Evolutionary conservation across 2,329 filamentous ascomycete genomes (phyloP).

Genomic region (Botrytis tulipae): DNA sequence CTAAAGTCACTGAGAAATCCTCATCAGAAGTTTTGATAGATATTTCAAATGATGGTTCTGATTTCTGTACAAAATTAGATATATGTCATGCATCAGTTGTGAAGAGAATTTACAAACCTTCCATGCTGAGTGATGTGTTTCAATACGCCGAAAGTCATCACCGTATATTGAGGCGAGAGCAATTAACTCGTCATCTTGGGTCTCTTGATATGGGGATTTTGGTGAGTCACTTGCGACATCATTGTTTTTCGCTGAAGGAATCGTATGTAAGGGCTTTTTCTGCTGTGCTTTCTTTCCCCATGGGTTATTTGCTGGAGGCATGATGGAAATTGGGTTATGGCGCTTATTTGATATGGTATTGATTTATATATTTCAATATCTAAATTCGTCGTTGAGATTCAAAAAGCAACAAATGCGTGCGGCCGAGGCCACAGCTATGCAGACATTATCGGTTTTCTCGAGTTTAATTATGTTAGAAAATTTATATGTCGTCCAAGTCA

Average conservation of each 20-base stretch:
- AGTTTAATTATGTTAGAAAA: not conserved
- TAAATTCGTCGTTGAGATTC: slow-evolving; percentile 18
- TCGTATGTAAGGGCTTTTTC: slow-evolving; percentile 40
- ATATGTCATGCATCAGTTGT: not conserved
- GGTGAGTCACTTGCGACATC: slow-evolving; percentile 38
- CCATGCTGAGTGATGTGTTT: slow-evolving; percentile 73
- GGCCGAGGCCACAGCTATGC: slow-evolving; percentile 33
- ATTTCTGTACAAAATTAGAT: slow-evolving; percentile 54
- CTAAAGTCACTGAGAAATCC: slow-evolving; percentile 68
- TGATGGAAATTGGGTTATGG: slow-evolving; percentile 28
- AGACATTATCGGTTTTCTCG: not conserved
- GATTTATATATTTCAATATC: slow-evolving; percentile 19
- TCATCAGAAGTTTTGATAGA: slow-evolving; percentile 71
- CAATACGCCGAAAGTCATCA: slow-evolving; percentile 78
- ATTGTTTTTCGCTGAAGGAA: slow-evolving; percentile 31
- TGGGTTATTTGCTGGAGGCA: slow-evolving; percentile 39
- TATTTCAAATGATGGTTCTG: slow-evolving; percentile 80
- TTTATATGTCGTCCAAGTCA: not conserved
- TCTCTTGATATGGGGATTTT: slow-evolving; percentile 71
- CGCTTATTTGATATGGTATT: not conserved
- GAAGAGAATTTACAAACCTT: slow-evolving; percentile 56
- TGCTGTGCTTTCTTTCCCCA: slow-evolving; percentile 38
- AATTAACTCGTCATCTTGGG: slow-evolving; percentile 84
- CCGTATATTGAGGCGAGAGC: slow-evolving; percentile 85
- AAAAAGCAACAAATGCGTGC: slow-evolving; percentile 26